These are phyloP conservation scores for Spinacia oleracea DNA, from an alignment of 179 eudicot genomes.

Conservation along the genomic window DNA sequence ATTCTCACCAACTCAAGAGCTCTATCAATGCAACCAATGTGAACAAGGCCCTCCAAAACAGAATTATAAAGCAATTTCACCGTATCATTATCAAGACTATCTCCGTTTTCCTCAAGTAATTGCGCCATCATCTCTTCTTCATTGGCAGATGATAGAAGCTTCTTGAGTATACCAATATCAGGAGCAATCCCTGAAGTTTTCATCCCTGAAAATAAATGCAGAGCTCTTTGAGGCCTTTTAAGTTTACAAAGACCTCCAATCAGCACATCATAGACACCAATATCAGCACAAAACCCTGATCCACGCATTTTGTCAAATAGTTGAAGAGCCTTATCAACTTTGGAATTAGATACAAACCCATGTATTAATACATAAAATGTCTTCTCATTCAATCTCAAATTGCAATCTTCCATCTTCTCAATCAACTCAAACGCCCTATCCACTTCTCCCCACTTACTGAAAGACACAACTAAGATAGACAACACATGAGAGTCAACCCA, in stretches of 20 bases:
- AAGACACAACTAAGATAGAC: slow-evolving; percentile 56
- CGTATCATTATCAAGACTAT: slow-evolving; percentile 34
- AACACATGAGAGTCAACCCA: slow-evolving; percentile 68
- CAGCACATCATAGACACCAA: slow-evolving; percentile 63
- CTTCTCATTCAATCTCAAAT: slow-evolving; percentile 62
- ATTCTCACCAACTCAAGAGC: slow-evolving; percentile 48
- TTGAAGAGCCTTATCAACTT: slow-evolving; percentile 64
- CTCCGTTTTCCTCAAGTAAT: slow-evolving; percentile 45
- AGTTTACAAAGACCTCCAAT: slow-evolving; percentile 60
- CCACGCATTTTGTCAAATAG: slow-evolving; percentile 60
- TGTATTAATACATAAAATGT: slow-evolving; percentile 65
- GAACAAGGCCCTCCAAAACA: slow-evolving; percentile 52
- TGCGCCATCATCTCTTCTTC: slow-evolving; percentile 47
- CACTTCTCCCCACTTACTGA: slow-evolving; percentile 71
- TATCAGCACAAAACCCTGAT: slow-evolving; percentile 49
- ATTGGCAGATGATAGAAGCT: slow-evolving; percentile 46
- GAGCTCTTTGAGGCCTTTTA: slow-evolving; percentile 53
- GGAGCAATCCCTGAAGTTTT: slow-evolving; percentile 52
- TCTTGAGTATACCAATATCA: slow-evolving; percentile 52
- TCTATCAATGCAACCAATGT: slow-evolving; percentile 45
- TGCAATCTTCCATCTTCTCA: slow-evolving; percentile 54
- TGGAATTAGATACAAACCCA: slow-evolving; percentile 63
- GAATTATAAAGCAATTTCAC: slow-evolving; percentile 43
- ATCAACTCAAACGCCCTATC: slow-evolving; percentile 73
- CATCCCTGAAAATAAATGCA: slow-evolving; percentile 51